Evolutionary conservation across 805 yeast species (phyloP).

Genomic region (Zygosaccharomyces rouxii): DNA sequence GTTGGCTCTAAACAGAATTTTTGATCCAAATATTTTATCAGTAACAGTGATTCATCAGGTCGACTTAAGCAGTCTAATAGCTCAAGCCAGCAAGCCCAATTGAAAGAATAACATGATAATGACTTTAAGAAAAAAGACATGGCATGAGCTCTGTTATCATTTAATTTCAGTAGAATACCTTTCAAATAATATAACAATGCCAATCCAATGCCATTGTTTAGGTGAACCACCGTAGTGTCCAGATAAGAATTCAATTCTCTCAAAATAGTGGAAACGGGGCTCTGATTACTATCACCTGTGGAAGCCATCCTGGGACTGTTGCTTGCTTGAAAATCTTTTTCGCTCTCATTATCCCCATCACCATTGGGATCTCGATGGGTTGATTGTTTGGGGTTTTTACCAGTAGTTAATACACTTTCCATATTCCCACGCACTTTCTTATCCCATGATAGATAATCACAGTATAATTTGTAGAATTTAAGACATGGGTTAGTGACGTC

Average conservation of each 20-base stretch:
- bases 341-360: constrained; percentile 9
- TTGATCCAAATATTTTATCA: constrained; percentile 37
- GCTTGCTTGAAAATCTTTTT: constrained; percentile 1
- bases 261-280: constrained; percentile 35
- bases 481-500: constrained; percentile 45
- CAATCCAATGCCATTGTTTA: constrained; percentile 32
- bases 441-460: constrained; percentile 73
- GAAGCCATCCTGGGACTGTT: background rate
- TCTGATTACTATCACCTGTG: constrained; percentile 23
- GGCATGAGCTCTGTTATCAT: constrained; percentile 58
- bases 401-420: constrained; percentile 56
- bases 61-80: constrained; percentile 56
- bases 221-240: constrained; percentile 5
- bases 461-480: constrained; percentile 62
- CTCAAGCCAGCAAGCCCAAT: constrained; percentile 95
- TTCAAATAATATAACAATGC: constrained; percentile 65
- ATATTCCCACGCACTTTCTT: constrained; percentile 64
- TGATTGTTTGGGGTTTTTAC: constrained; percentile 18
- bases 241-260: constrained; percentile 38
- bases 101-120: constrained; percentile 65
- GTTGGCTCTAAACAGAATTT: constrained; percentile 17
- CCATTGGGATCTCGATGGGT: constrained; percentile 8
- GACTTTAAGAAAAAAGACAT: constrained; percentile 58
- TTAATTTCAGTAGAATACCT: constrained; percentile 60
- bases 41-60: constrained; percentile 54